Conservation (phyloP, 176 grass and related monocot species). For the Thinopyrum elongatum region DNA sequence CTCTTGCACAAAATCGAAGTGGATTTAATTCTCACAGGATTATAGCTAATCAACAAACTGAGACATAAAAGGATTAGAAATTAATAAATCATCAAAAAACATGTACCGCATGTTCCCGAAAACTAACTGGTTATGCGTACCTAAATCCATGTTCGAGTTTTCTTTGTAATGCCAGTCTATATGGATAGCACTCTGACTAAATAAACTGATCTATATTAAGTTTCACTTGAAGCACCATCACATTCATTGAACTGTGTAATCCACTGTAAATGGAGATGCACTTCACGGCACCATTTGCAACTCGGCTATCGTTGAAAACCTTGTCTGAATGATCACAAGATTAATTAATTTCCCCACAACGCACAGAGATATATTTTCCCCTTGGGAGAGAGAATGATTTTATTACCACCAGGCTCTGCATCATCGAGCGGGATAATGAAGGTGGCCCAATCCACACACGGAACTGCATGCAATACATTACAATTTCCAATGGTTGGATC, state of each 20-base stretch:
- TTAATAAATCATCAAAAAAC: not conserved
- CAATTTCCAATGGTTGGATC: slow-evolving; percentile 26
- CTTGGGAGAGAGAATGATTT: too few relatives aligned
- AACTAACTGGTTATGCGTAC: not conserved
- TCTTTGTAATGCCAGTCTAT: slow-evolving; percentile 12
- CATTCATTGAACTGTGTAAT: slow-evolving; percentile 1
- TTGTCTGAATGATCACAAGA: not conserved
- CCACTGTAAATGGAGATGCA: slow-evolving; percentile 16
- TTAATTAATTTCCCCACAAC: slow-evolving; percentile 18
- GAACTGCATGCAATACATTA: slow-evolving; percentile 15
- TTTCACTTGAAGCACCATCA: slow-evolving; percentile 28
- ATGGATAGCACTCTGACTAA: not conserved
- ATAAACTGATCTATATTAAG: not conserved
- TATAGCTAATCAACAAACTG: not conserved
- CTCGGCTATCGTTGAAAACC: not conserved
- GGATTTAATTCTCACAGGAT: not conserved
- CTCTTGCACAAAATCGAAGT: not conserved
- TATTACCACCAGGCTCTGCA: not conserved
- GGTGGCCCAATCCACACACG: not conserved
- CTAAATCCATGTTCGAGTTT: not conserved
- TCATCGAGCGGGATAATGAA: not conserved
- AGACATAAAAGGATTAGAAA: not conserved
- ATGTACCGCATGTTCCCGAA: not conserved
- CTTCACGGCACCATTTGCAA: not conserved
- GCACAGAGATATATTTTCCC: too few relatives aligned